Conservation (phyloP, 2,329 filamentous ascomycete species). For the Aspergillus versicolor region DNA sequence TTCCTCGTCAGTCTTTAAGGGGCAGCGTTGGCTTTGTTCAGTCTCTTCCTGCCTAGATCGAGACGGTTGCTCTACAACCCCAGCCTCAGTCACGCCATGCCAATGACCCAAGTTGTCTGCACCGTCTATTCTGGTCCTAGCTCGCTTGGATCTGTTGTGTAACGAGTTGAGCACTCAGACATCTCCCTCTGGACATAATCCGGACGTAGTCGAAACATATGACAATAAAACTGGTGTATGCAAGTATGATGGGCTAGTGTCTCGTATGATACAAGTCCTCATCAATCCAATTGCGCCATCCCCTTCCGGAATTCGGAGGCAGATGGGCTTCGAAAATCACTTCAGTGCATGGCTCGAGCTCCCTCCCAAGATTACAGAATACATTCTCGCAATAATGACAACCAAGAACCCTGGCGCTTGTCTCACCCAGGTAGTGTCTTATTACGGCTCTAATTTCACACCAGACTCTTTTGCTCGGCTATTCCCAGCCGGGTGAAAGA, state of each 20-base stretch:
- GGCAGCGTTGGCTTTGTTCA: not conserved
- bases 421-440: constrained; percentile 4
- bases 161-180: not conserved
- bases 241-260: not conserved
- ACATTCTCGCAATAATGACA: not conserved
- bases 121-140: not conserved
- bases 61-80: not conserved
- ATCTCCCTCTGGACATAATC: not conserved
- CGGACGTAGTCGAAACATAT: constrained; percentile 1
- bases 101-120: not conserved
- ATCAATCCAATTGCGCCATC: not conserved
- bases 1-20: not conserved
- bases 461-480: not conserved
- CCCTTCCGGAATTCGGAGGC: constrained; percentile 1
- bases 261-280: not conserved
- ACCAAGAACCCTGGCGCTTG: not conserved
- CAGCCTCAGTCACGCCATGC: not conserved
- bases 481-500: not conserved
- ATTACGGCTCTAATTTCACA: not conserved
- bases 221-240: not conserved
- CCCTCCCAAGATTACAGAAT: not conserved
- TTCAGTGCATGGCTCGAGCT: not conserved
- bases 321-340: not conserved
- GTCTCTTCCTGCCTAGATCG: not conserved
- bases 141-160: not conserved